A percentile compares a stretch with the other conserved stretches of the same genome.
Conservation (phyloP, 331 rosid species). For the Malus hybrid region DNA sequence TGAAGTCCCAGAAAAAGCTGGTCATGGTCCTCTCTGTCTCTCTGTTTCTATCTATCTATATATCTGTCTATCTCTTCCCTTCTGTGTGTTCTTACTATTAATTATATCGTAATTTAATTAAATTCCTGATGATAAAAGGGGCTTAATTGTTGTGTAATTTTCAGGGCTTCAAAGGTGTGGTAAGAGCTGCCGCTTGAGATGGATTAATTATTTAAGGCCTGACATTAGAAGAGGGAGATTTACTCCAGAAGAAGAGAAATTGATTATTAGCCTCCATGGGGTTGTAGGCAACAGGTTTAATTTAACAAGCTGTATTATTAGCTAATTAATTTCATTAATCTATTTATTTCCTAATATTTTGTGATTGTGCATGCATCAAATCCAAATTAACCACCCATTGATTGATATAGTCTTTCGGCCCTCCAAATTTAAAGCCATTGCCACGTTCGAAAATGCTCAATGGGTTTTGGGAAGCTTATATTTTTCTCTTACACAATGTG, state of each 20-base stretch:
- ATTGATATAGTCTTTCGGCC: too few relatives aligned
- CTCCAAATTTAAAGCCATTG: not conserved
- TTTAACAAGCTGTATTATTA: constrained; percentile 2
- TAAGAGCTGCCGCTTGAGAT: constrained; percentile 72
- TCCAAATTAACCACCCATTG: not conserved
- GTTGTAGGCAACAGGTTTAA: constrained; percentile 73
- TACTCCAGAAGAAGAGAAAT: constrained; percentile 63
- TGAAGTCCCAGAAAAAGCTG: constrained; percentile 88
- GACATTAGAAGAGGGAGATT: constrained; percentile 78
- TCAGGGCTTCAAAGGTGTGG: constrained; percentile 79
- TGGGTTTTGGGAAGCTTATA: not conserved
- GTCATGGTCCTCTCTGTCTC: constrained; percentile 16
- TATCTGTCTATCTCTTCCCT: not conserved
- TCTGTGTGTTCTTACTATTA: not conserved
- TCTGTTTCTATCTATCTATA: too few relatives aligned
- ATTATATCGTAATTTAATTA: not conserved
- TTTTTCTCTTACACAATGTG: not conserved
- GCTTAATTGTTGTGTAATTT: not conserved
- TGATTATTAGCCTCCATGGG: constrained; percentile 70
- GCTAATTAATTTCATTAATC: not conserved
- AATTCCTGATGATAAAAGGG: not conserved
- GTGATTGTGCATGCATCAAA: not conserved
- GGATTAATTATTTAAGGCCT: constrained; percentile 79
- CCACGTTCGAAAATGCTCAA: not conserved
- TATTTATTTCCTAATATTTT: not conserved